phyloP scores from a whole-genome alignment of 2,329 filamentous ascomycete species.

The Fusarium xyrophilum region DNA sequence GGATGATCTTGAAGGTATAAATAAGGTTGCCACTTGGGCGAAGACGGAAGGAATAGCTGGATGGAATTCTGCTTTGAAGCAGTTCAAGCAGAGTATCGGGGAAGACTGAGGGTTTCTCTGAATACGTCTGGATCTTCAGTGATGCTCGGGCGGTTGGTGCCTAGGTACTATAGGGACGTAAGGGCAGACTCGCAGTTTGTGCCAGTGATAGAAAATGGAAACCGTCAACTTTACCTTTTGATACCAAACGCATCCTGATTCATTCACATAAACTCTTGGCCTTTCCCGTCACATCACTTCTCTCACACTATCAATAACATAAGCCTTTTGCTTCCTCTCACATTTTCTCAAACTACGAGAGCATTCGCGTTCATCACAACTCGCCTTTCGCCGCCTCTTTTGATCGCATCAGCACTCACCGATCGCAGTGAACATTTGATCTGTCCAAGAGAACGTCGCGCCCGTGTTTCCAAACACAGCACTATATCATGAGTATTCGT shows the following conservation, averaged over 20 bases:
- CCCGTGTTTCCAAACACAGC: neutral
- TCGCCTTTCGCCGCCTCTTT: neutral
- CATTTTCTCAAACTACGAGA: neutral
- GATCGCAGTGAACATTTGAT: neutral
- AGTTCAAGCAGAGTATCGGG: conserved; percentile 54
- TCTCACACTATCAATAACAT: neutral
- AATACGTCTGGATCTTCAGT: neutral
- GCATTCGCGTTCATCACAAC: neutral
- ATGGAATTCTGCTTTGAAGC: conserved; percentile 57
- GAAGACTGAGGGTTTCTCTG: conserved; percentile 23
- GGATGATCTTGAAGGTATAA: conserved; percentile 55
- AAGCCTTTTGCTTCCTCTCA: neutral
- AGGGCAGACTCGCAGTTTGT: neutral
- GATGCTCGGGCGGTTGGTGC: neutral
- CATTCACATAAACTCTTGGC: neutral
- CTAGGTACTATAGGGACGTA: neutral
- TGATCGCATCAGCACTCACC: neutral
- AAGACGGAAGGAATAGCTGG: conserved; percentile 50
- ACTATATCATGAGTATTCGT: conserved; percentile 1
- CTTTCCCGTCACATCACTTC: neutral
- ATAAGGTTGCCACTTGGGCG: conserved; percentile 52
- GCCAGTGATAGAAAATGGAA: conserved; percentile 6
- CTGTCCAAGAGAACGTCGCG: neutral
- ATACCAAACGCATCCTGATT: neutral
- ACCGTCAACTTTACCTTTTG: neutral